phyloP scores from a whole-genome alignment of 2,329 filamentous ascomycete genomes.

The Pseudogymnoascus sp. region DNA sequence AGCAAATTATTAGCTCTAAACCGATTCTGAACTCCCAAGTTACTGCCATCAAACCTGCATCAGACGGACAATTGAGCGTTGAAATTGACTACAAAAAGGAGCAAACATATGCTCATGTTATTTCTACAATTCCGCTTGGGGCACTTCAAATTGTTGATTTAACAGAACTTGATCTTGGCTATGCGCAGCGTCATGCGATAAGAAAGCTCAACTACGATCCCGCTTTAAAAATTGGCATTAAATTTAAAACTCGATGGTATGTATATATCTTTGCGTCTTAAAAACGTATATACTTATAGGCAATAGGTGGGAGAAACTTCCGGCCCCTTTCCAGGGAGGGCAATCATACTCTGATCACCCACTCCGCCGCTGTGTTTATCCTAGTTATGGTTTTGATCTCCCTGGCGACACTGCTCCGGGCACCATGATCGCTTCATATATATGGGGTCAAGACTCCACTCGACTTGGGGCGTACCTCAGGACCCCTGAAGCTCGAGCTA shows the following conservation, averaged over 20 bases:
- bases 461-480: conserved; percentile 24
- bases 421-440: conserved; percentile 33
- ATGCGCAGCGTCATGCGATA: conserved; percentile 25
- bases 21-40: conserved; percentile 1
- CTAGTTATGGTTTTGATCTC: conserved; percentile 25
- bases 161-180: conserved; percentile 13
- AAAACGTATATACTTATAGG: background rate
- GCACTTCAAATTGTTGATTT: conserved; percentile 18
- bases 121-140: conserved; percentile 20
- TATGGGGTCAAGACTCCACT: conserved; percentile 31
- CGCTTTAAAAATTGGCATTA: conserved; percentile 28
- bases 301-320: background rate
- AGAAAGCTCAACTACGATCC: conserved; percentile 26
- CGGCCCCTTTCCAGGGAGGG: conserved; percentile 19
- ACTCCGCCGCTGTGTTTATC: conserved; percentile 28
- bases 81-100: conserved; percentile 12
- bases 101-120: conserved; percentile 15
- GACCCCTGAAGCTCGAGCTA: conserved; percentile 17
- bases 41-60: conserved; percentile 13
- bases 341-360: conserved; percentile 24
- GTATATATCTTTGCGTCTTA: conserved; percentile 19
- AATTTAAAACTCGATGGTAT: conserved; percentile 30
- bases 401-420: conserved; percentile 22
- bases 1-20: conserved; percentile 12
- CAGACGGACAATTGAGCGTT: conserved; percentile 2